Evolutionary conservation across 2,329 filamentous ascomycete species (phyloP).

Genomic region (Stachybotrys elegans): DNA sequence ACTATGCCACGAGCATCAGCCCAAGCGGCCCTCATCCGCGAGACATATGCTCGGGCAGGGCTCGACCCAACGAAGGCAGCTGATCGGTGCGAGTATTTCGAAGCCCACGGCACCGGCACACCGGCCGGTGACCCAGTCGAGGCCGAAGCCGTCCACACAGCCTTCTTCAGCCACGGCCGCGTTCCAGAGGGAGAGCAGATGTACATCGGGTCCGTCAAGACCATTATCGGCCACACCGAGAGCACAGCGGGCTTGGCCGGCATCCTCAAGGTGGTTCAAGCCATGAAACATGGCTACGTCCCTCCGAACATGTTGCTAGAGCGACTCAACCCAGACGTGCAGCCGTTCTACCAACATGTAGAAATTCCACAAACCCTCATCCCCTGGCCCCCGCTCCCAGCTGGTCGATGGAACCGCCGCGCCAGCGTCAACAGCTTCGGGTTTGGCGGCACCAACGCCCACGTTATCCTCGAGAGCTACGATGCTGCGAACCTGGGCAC

Average conservation of each 20-base stretch:
- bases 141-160: slow-evolving; percentile 28
- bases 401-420: neutral
- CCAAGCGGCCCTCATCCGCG: slow-evolving; percentile 32
- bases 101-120: slow-evolving; percentile 38
- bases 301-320: neutral
- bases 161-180: slow-evolving; percentile 26
- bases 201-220: neutral
- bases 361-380: neutral
- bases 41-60: slow-evolving; percentile 31
- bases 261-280: neutral
- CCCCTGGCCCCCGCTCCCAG: neutral
- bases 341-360: neutral
- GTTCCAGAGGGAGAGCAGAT: neutral
- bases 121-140: slow-evolving; percentile 43
- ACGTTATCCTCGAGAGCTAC: neutral
- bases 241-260: slow-evolving; percentile 1
- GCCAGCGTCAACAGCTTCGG: slow-evolving; percentile 3
- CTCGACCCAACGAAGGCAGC: slow-evolving; percentile 23
- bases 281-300: neutral
- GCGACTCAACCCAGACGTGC: neutral
- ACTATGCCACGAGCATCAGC: slow-evolving; percentile 40
- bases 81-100: slow-evolving; percentile 35
- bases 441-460: slow-evolving; percentile 1
- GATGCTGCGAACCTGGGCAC: no score
- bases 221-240: slow-evolving; percentile 1